Conservation (phyloP, 2,329 filamentous ascomycete species). For the Scedosporium minutisporum region DNA sequence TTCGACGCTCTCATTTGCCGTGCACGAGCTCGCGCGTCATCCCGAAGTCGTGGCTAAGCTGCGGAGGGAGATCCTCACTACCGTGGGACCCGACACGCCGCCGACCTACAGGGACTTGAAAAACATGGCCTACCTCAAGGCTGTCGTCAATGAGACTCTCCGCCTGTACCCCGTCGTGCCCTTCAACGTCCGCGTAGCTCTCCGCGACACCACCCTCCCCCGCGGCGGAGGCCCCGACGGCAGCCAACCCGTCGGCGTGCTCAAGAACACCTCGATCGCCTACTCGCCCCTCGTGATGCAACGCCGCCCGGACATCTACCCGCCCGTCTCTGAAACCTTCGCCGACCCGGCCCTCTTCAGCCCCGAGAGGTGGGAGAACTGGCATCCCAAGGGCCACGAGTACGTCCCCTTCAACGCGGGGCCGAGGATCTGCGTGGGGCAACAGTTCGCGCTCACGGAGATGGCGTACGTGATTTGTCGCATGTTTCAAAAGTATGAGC, state of each 20-base stretch:
- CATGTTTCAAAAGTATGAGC: slow-evolving; percentile 62
- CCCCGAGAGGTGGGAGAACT: slow-evolving; percentile 57
- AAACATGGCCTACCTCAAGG: slow-evolving; percentile 72
- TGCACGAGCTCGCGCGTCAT: slow-evolving; percentile 71
- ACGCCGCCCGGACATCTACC: slow-evolving; percentile 54
- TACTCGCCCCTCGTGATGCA: slow-evolving; percentile 69
- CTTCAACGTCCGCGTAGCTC: slow-evolving; percentile 65
- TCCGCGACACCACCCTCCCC: slow-evolving; percentile 66
- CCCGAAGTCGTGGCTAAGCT: slow-evolving; percentile 59
- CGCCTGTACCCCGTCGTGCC: slow-evolving; percentile 71
- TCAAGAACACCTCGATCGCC: slow-evolving; percentile 53
- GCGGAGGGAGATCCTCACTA: slow-evolving; percentile 59
- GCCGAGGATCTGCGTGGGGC: slow-evolving; percentile 64
- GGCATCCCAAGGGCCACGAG: slow-evolving; percentile 58
- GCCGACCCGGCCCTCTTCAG: slow-evolving; percentile 42
- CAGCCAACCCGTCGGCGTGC: slow-evolving; percentile 50
- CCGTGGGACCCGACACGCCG: slow-evolving; percentile 51
- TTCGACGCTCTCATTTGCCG: slow-evolving; percentile 65
- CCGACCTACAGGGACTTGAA: slow-evolving; percentile 77
- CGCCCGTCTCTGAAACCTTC: slow-evolving; percentile 33
- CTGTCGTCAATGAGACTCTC: slow-evolving; percentile 67
- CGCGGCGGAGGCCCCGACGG: slow-evolving; percentile 58
- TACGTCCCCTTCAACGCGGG: slow-evolving; percentile 71
- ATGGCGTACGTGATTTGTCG: slow-evolving; percentile 64
- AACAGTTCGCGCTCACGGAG: slow-evolving; percentile 75